Evolutionary conservation across 2,329 filamentous ascomycete species (phyloP), one percentile per base, ranked within the genome.

Genomic region (Sclerotinia trifoliorum): DNA sequence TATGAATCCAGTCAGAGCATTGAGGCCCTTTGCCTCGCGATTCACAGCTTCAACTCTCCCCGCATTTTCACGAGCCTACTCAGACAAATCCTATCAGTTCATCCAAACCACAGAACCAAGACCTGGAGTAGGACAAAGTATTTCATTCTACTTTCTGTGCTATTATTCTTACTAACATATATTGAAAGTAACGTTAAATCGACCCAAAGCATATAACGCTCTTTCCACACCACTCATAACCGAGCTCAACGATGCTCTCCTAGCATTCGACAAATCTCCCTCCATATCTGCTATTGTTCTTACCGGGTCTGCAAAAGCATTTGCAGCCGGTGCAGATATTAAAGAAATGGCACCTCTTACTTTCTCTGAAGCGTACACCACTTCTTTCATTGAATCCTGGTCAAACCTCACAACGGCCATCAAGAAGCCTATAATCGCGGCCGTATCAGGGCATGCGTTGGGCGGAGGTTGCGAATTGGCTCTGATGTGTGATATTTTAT

Each of bases 321-420:
- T 97, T 78, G 94, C 94, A 42, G 94, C 95, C 56, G 95, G 95
- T 64, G 95, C 95, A 70, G 95, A 99, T 80, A 99, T 99, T 83
- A 98, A 98, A 81, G 95, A 99, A 81, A 99, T 99, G 95, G 91
- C 93, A 42, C 89, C 93, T 70, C 87, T 97, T 51, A 94, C 90
- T 67, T 99, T 99, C 81, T 87, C 91, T 71, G 83, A 90, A 72
- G 94, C 95, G 51, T 98, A 97, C 82, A 91, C 88, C 60, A 88
- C 83, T 73, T 92, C 96, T 78, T 99, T 99, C 80, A 98, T 99
- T 80, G 93, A 97, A 78, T 88, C 88, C 13, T 99, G 95, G 95
- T 97, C 93, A 7, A 85, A 90, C 71, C 86, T 97, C 58, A 91
- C 93, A 35, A 92, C 89, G 26, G 84, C 87, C 71, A 84, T 98